Conservation (phyloP, 352 stramenopile genomes). For the Pythium aphanidermatum region DNA sequence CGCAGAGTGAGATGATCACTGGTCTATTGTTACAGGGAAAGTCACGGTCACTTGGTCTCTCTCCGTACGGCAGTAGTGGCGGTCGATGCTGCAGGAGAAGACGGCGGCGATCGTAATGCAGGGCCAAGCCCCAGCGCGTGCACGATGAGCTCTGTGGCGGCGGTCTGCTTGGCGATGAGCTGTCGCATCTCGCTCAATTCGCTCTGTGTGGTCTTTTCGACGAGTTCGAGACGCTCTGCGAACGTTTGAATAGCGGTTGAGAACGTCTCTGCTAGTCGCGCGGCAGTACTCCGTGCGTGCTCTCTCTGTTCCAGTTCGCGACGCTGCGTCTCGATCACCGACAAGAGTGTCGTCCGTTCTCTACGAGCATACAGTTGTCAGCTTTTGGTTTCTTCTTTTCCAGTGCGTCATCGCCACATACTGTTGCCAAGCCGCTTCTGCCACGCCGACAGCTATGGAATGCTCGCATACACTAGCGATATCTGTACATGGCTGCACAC, state of each 20-base stretch:
- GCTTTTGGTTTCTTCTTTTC: too few relatives aligned
- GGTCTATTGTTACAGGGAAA: too few relatives aligned
- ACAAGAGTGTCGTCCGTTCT: slow-evolving; percentile 44
- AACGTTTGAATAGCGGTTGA: slow-evolving; percentile 44
- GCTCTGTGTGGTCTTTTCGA: slow-evolving; percentile 35
- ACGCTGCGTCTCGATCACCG: slow-evolving; percentile 56
- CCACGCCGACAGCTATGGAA: slow-evolving; percentile 3
- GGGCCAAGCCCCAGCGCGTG: slow-evolving; percentile 35
- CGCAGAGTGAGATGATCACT: slow-evolving; percentile 6
- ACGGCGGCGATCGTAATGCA: not conserved
- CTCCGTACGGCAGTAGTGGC: not conserved
- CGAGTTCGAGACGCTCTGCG: slow-evolving; percentile 41
- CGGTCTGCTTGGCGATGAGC: slow-evolving; percentile 33
- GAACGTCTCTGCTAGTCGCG: slow-evolving; percentile 50
- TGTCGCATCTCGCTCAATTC: slow-evolving; percentile 40
- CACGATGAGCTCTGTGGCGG: slow-evolving; percentile 45
- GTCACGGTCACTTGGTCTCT: slow-evolving; percentile 10
- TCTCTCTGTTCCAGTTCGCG: slow-evolving; percentile 50
- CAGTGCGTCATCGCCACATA: not conserved
- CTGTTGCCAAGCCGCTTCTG: not conserved
- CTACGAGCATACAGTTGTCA: slow-evolving; percentile 22
- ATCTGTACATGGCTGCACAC: too few relatives aligned
- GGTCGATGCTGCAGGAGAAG: not conserved
- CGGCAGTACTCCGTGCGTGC: slow-evolving; percentile 42
- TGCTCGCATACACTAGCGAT: too few relatives aligned